Base-by-base conservation (phyloP, 768 basidiomycete genomes). In the Tulasnella calospora region DNA sequence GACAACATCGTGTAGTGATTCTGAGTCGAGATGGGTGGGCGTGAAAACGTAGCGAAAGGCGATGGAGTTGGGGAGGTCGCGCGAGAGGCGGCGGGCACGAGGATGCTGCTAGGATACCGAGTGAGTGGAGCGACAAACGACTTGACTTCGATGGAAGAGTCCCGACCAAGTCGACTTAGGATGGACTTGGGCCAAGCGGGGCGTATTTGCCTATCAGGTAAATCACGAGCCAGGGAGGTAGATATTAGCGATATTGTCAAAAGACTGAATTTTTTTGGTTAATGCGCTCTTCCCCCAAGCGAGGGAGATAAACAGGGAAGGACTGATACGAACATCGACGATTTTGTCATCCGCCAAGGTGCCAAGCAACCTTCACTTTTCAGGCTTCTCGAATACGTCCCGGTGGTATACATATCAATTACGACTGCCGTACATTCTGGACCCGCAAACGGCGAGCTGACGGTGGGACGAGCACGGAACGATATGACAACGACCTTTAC, bases 311-410 rank as follows among this genome's bases (percentile, higher is more conserved):
- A 94, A 88, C 72, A 95, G 89, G 23, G 96, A 92, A 2, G 95
- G 87, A 9, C 90, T 92, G 78, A 98, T 94, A 93, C 87, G 89
- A 44, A 98, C 95, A 79, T 94, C 95, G 73, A 93, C 87, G 17
- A 97, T 90, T 44, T 83, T 82, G 82, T 98, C 96, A 40, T 86
- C 82, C 6, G 89, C 71, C 27, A 78, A 30, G 17, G 36, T 55
- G 19, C n/a, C 12, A 36, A 72, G 51, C 88, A 57, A 96, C 86
- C 67, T 83, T 81, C 35, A 86, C 84, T 27, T 96, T 84, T 23
- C 86, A 84, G 78, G 86, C 83, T 85, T 94, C 89, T 79, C 90
- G 38, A 86, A 82, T 78, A 88, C 84, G 4, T 84, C 84, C 44
- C 85, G 85, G 71, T 80, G 83, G 61, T n/a, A n/a, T n/a, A n/a